Base-by-base conservation (phyloP, 1,284 basidiomycete genomes). In the Cutaneotrichosporon arboriforme region DNA sequence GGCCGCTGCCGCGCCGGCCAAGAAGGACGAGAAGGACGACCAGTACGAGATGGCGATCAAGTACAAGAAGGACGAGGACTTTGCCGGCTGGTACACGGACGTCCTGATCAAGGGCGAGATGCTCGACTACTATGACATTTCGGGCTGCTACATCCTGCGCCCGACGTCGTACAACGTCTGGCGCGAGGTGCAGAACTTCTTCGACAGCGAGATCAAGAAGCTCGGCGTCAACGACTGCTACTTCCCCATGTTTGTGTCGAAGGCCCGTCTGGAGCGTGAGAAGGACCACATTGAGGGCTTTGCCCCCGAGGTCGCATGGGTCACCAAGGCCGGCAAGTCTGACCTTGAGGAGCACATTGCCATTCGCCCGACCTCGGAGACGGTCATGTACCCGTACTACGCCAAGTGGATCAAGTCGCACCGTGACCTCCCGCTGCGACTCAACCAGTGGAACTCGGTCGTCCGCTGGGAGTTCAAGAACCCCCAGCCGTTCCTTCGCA, bases 401-500 rank as follows among this genome's bases (percentile, higher is more conserved):
- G 86, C 91, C 55, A 96, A 97, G 78, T 99, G 94, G 94, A 93
- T 99, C 76, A 89, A 93, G 74, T 90, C 87, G 62, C 88, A 99
- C 76, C 89, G 94, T 63, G 94, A 99, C 74, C 85, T 99, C 49
- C 94, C 94, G 7, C 79, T 98, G 65, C 96, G 94, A 76, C 82
- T 98, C 54, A 99, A 98, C 78, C 90, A 97, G 76, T 99, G 94
- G 94, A 97, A 97, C 80, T 91, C 85, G 63, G 93, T 99, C 67
- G 94, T 99, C 23, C 86, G 94, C 59, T 99, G 94, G 94, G 94
- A 99, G 76, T 98, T 98, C 81, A 99, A 99, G 79, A 96, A 94
- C 76, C 96, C 94, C 13, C 68, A 98, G 77, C 94, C 94, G 2
- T 99, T 99, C 87, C 82, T 99, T 39, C 90, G 94, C 59, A 98